Evolutionary conservation across 768 basidiomycete species (phyloP), one percentile per base, ranked within the genome.

Genomic region (Russula foetens): DNA sequence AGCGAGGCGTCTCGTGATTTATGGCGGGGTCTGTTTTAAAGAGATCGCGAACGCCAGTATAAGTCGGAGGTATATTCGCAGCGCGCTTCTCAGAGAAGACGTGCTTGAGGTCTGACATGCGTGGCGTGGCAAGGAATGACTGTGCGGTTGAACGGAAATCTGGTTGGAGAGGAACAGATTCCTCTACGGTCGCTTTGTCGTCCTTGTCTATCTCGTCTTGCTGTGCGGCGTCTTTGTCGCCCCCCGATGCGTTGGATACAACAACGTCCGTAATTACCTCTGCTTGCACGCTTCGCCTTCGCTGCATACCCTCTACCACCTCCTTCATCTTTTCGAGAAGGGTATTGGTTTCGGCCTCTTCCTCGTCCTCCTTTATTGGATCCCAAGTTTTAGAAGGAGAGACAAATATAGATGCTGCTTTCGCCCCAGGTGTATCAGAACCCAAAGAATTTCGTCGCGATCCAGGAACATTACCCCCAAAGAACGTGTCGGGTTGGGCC

Each of bases 401-500:
- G 44, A 15, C 26, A 14, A 46, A 41, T 7, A 6, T 26, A 24
- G 39, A 21, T 7, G n/a, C 28, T 6, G 28, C 17, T 46, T 54
- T 48, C 14, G 56, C 23, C 9, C 21, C 47, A 8, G 65, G 50
- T 19, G 63, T 48, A 7, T 66, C 56, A 29, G 66, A 52, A 58
- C 62, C 56, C 26, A 67, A 60, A 72, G 70, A 69, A 62, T 68
- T 69, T 69, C 67, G 70, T 70, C 71, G 72, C 9, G 82, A 74
- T 1, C 83, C 84, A 1, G 84, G 84, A 15, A 79, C 75, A 21
- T 79, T 78, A 23, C 77, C 81, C 21, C 71, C 75, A 69, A 81
- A 84, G 67, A 81, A 81, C 21, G 66, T 56, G 69, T 79, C 73
- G 60, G 81, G 69, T 63, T 76, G 72, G 3, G 71, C 74, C 41